Evolutionary conservation across 2,329 filamentous ascomycete genomes (phyloP).

Genomic region (Fusarium torulosum): DNA sequence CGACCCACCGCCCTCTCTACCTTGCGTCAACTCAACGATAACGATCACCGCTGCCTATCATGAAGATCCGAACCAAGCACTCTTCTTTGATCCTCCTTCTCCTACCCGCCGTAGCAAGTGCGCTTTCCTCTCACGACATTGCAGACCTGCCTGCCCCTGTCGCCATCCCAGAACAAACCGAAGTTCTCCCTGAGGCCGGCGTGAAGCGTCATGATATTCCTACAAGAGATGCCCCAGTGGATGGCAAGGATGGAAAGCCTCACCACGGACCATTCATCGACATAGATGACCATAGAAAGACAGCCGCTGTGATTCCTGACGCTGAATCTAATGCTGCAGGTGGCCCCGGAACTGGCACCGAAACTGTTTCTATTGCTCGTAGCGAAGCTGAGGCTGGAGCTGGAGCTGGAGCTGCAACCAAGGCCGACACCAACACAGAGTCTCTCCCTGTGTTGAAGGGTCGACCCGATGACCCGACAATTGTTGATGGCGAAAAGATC

Average conservation of each 20-base stretch:
- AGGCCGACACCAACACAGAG: slow-evolving; percentile 51
- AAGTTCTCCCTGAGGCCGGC: slow-evolving; percentile 44
- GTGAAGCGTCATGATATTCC: slow-evolving; percentile 56
- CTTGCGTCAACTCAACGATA: not conserved
- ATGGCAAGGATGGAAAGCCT: slow-evolving; percentile 93
- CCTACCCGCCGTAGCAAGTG: slow-evolving; percentile 66
- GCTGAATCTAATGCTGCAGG: slow-evolving; percentile 14
- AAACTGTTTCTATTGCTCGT: not conserved
- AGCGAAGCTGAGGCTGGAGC: slow-evolving; percentile 11
- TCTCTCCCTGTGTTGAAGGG: slow-evolving; percentile 62
- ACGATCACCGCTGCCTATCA: slow-evolving; percentile 53
- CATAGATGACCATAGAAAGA: slow-evolving; percentile 55
- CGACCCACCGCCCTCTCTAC: slow-evolving; percentile 12
- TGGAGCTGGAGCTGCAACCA: slow-evolving; percentile 18
- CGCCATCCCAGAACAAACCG: slow-evolving; percentile 46
- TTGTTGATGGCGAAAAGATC: slow-evolving; percentile 71
- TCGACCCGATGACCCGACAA: slow-evolving; percentile 63
- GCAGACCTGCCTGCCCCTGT: slow-evolving; percentile 43
- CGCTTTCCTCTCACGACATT: slow-evolving; percentile 54
- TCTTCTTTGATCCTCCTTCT: slow-evolving; percentile 72
- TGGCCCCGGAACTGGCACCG: slow-evolving; percentile 21
- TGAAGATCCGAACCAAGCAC: slow-evolving; percentile 69
- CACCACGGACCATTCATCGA: slow-evolving; percentile 87
- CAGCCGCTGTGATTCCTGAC: slow-evolving; percentile 42
- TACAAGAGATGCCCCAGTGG: slow-evolving; percentile 85